Percentiles rank a stretch among this genome's conserved stretches.
These are phyloP conservation scores for Penicillium capsulatum DNA, from an alignment of 2,329 filamentous ascomycete genomes.

Conservation along the genomic window DNA sequence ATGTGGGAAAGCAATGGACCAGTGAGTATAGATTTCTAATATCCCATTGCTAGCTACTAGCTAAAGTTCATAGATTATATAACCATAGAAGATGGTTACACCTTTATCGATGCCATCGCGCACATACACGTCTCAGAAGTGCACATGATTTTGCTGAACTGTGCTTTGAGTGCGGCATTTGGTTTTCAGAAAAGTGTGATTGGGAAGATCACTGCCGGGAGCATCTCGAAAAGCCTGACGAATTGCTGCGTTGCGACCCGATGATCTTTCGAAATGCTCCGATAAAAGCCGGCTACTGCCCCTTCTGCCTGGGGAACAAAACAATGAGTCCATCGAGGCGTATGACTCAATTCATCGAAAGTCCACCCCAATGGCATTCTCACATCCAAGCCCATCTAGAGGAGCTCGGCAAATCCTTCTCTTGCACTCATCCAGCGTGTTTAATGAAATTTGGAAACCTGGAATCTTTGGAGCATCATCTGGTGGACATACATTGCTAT, in stretches of 20 bases:
- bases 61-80: slow-evolving; percentile 2
- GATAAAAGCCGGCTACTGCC: slow-evolving; percentile 11
- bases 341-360: slow-evolving; percentile 4
- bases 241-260: slow-evolving; percentile 12
- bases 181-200: slow-evolving; percentile 7
- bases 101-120: slow-evolving; percentile 13
- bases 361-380: slow-evolving; percentile 2
- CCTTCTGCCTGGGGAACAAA: slow-evolving; percentile 10
- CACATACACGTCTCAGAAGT: not conserved
- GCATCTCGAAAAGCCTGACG: slow-evolving; percentile 6
- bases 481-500: slow-evolving; percentile 1
- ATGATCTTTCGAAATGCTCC: slow-evolving; percentile 12
- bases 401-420: slow-evolving; percentile 1
- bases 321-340: slow-evolving; percentile 1
- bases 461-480: slow-evolving; percentile 4
- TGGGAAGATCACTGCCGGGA: slow-evolving; percentile 8
- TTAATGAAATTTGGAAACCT: not conserved
- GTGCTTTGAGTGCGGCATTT: slow-evolving; percentile 10
- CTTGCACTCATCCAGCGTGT: slow-evolving; percentile 2
- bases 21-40: slow-evolving; percentile 4
- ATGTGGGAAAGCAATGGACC: slow-evolving; percentile 6
- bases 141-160: slow-evolving; percentile 9
- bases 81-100: slow-evolving; percentile 10
- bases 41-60: slow-evolving; percentile 1
- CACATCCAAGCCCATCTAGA: slow-evolving; percentile 5